Conservation (phyloP, 2,329 filamentous ascomycete genomes). For the Colletotrichum sp. region DNA sequence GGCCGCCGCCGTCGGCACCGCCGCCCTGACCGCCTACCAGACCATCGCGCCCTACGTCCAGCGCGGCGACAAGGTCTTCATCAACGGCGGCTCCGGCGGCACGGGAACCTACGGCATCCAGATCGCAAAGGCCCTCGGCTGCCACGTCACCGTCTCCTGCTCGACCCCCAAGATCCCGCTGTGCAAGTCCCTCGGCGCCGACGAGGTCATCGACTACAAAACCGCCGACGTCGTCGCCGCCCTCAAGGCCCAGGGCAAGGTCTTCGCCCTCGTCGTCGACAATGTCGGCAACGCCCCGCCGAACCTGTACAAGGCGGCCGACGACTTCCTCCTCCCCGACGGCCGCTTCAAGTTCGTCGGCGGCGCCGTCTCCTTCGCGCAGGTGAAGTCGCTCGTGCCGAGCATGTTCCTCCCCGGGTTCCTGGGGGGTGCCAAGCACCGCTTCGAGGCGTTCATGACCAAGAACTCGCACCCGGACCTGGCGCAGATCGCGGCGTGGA, state of each 20-base stretch:
- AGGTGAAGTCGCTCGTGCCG: conserved; percentile 25
- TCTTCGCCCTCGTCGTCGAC: conserved; percentile 61
- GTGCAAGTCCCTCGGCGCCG: conserved; percentile 64
- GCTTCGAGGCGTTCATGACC: conserved; percentile 43
- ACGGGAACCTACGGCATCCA: conserved; percentile 67
- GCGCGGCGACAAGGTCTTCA: conserved; percentile 62
- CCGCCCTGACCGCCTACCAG: conserved; percentile 54
- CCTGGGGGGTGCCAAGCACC: conserved; percentile 44
- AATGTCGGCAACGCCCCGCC: conserved; percentile 57
- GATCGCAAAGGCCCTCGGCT: conserved; percentile 66
- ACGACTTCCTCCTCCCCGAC: conserved; percentile 51
- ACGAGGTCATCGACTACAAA: conserved; percentile 69
- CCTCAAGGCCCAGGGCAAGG: conserved; percentile 49
- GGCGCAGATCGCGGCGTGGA: conserved; percentile 55
- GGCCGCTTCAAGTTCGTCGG: conserved; percentile 59
- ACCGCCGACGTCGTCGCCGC: conserved; percentile 49
- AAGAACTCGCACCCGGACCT: conserved; percentile 51
- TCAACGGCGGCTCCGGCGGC: conserved; percentile 71
- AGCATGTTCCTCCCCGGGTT: conserved; percentile 35
- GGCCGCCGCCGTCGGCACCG: conserved; percentile 48
- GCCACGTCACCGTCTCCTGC: conserved; percentile 65
- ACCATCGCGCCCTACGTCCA: conserved; percentile 51
- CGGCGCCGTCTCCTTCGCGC: conserved; percentile 34
- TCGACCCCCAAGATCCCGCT: conserved; percentile 63
- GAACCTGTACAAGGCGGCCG: conserved; percentile 57